These are phyloP conservation scores for Suillus spraguei DNA, from an alignment of 768 basidiomycete genomes.

Conservation along the genomic window DNA sequence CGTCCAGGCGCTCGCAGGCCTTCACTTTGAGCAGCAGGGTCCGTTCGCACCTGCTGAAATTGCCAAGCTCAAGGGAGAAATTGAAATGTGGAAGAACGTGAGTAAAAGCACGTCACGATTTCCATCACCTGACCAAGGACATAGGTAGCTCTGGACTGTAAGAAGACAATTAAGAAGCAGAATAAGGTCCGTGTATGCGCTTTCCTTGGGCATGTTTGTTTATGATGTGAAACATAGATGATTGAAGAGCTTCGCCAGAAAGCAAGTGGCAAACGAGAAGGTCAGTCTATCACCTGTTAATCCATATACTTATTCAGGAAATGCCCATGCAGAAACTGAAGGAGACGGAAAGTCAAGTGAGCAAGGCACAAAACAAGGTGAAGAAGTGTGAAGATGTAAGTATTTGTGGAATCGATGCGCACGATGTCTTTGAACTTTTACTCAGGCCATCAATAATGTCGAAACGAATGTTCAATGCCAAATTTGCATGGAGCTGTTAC, in stretches of 20 bases:
- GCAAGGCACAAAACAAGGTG: constrained; percentile 46
- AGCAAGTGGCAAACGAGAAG: constrained; percentile 36
- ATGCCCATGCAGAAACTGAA: constrained; percentile 40
- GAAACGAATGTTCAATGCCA: constrained; percentile 70
- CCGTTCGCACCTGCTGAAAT: constrained; percentile 49
- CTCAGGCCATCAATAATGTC: constrained; percentile 54
- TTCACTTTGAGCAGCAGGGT: constrained; percentile 29
- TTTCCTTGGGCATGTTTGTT: neutral
- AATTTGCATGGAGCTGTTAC: constrained; percentile 73
- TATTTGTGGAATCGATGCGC: neutral
- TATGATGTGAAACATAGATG: constrained; percentile 37
- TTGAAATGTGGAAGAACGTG: constrained; percentile 55
- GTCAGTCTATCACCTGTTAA: constrained; percentile 31
- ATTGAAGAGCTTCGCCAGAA: constrained; percentile 56
- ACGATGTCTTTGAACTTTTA: constrained; percentile 2
- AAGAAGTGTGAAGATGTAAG: constrained; percentile 62
- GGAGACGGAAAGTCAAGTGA: constrained; percentile 47
- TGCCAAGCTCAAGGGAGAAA: constrained; percentile 57
- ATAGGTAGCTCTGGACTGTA: constrained; percentile 45
- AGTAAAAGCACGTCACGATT: constrained; percentile 9
- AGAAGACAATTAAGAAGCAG: constrained; percentile 56
- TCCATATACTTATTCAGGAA: constrained; percentile 7
- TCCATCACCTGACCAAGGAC: constrained; percentile 11
- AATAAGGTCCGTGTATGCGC: constrained; percentile 46
- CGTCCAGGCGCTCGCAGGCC: constrained; percentile 17